Base-by-base conservation (phyloP, 805 yeast species). In the Kluyveromyces wickerhamii region DNA sequence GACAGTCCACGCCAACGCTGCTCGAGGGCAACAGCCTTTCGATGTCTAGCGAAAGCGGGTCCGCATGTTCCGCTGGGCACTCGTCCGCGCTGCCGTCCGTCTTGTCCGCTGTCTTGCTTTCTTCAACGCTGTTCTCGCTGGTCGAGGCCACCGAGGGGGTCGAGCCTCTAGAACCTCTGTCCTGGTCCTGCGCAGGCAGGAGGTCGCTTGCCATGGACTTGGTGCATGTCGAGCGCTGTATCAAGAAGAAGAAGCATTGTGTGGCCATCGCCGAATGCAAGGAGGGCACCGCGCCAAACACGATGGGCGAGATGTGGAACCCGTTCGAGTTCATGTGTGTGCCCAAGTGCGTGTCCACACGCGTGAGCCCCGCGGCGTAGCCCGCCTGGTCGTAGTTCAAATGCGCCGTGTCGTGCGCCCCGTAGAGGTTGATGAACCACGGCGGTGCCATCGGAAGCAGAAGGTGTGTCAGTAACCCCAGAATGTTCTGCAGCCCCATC, bases 361-460 rank as follows among this genome's bases (percentile, higher is more conserved):
- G 60, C 3, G 74, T 71, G 27, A 79, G 60, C 2, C 86, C 86
- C 10, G 85, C 88, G 2, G 84, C 80, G 48, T 71, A 79, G 10
- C 84, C 84, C 10, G 70, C 69, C 69, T 74, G 74, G 21, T 70
- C 72, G 52, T 79, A 79, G 41, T 67, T 63, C 2, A 81, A 79
- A 7, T 52, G 60, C 37, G 50, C 66, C 4, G 44, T 44, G 36
- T 54, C 68, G 42, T 73, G 70, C 15, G 69, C 67, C 3, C 85
- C 83, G 44, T 79, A 67, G 40, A 74, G 41, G 48, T 72, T 77
- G 30, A 76, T 71, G 51, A 77, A 79, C 79, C 85, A 76, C 3
- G 87, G 87, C 1, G 87, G 82, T 1, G 85, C 82, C 50, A 74
- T 77, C 17, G 88, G 88, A 52, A 77, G 63, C 5, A 67, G 31